Evolutionary conservation across 495 filamentous ascomycete species (phyloP), one percentile per base, ranked within the genome.

Genomic region (Xylaria scruposa): DNA sequence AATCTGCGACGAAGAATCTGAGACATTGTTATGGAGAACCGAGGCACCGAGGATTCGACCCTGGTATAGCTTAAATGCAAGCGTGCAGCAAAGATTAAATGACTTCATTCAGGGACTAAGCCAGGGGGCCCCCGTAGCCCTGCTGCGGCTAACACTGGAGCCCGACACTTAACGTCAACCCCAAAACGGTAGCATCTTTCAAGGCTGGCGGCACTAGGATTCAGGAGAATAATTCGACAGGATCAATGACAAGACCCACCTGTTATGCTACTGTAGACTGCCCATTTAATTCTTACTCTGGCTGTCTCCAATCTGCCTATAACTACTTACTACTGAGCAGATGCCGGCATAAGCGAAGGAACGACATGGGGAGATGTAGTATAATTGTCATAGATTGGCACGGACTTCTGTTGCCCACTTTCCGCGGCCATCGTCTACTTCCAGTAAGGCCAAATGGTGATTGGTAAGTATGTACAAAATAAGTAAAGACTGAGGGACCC

Each of bases 121-220:
- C 36, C 17, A 54, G 17, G 29, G 64, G 29, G 19, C 38, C 64
- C 65, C 65, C 36, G 63, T 24, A 53, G 64, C 49, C 31, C 12
- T 47, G 26, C 12, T 47, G 26, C n/a, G 21, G 65, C 65, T 67
- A 67, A 67, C 49, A 67, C 9, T 67, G 65, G 65, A 67, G 6
- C 47, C 47, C 49, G 12, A 10, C 15, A 26, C 19, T 51, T 54
- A 26, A 21, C 19, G n/a, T 67, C n/a, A 36, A 36, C 47, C 65
- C 65, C 19, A 56, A 67, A 67, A 42, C 49, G 65, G 65, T 31
- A 42, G 13, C 36, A 67, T 67, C 36, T 67, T 67, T 67, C 65
- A 67, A 67, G 49, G 33, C n/a, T 19, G 19, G 33, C 10, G 38
- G 21, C 12, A 58, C 33, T 9, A 42, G 36, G 60, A 63, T 21